These are phyloP conservation scores for Pseudocercospora fuligena DNA, from an alignment of 2,329 filamentous ascomycete genomes.

Conservation along the genomic window DNA sequence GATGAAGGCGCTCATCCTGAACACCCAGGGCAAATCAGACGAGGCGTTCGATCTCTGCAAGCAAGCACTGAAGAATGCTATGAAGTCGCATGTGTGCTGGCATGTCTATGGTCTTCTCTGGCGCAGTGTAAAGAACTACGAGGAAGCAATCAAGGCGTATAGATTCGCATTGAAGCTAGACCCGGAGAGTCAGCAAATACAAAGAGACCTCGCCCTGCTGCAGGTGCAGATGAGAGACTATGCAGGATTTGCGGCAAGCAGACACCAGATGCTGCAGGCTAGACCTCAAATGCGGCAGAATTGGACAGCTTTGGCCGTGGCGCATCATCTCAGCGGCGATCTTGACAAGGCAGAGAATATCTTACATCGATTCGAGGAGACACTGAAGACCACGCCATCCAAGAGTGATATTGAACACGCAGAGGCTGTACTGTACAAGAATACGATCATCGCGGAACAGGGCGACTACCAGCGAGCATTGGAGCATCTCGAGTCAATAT, in stretches of 20 bases:
- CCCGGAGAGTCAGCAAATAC: constrained; percentile 92
- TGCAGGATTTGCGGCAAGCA: constrained; percentile 87
- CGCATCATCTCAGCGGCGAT: constrained; percentile 88
- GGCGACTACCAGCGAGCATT: constrained; percentile 82
- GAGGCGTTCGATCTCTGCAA: constrained; percentile 95
- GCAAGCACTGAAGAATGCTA: constrained; percentile 88
- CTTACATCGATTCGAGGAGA: constrained; percentile 89
- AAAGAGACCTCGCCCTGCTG: constrained; percentile 87
- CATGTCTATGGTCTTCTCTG: constrained; percentile 97
- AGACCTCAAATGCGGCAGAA: constrained; percentile 83
- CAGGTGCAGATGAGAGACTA: constrained; percentile 98
- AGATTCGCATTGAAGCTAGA: constrained; percentile 92
- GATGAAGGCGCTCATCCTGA: constrained; percentile 98
- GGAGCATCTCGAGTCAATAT: constrained; percentile 79
- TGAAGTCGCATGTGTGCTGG: constrained; percentile 99
- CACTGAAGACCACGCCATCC: constrained; percentile 77
- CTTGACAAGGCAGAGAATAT: constrained; percentile 86
- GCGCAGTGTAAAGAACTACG: constrained; percentile 93
- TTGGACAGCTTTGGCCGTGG: constrained; percentile 96
- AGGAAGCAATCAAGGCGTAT: constrained; percentile 99
- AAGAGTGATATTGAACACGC: constrained; percentile 88
- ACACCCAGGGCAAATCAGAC: constrained; percentile 86
- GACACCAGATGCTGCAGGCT: constrained; percentile 83
- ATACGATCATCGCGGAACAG: constrained; percentile 86
- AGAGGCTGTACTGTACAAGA: constrained; percentile 94